A percentile compares a stretch with the other conserved stretches of the same genome.
Evolutionary conservation across 208 protist genomes (phyloP).

Genomic region (Wallacemonas sp.): DNA sequence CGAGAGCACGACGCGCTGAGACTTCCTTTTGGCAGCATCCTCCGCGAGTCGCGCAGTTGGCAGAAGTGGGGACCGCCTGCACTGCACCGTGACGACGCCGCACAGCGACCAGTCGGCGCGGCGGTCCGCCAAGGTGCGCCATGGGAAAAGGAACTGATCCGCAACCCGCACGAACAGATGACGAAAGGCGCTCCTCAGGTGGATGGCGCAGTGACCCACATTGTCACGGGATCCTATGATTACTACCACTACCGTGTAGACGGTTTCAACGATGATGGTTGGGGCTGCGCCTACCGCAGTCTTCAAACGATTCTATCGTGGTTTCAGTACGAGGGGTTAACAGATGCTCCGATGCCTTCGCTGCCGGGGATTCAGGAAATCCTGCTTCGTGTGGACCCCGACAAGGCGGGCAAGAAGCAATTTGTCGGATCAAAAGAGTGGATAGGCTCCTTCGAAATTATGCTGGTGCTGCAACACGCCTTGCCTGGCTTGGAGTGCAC

Average conservation of each 20-base stretch:
- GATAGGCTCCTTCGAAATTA: slow-evolving; percentile 95
- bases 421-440: slow-evolving; percentile 94
- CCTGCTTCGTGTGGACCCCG: slow-evolving; percentile 68
- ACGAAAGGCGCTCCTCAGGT: slow-evolving; percentile 19
- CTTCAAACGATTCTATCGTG: slow-evolving; percentile 87
- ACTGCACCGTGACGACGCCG: background rate
- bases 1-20: slow-evolving; percentile 51
- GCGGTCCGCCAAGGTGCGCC: slow-evolving; percentile 23
- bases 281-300: slow-evolving; percentile 96
- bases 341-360: slow-evolving; percentile 47
- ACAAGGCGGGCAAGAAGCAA: slow-evolving; percentile 66
- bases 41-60: slow-evolving; percentile 28
- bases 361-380: slow-evolving; percentile 85
- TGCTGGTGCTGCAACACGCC: slow-evolving; percentile 85
- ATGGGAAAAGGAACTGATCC: slow-evolving; percentile 63
- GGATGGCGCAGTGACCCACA: slow-evolving; percentile 28
- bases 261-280: slow-evolving; percentile 92
- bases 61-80: slow-evolving; percentile 25
- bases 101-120: background rate
- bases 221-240: slow-evolving; percentile 85
- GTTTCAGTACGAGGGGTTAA: slow-evolving; percentile 66
- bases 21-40: slow-evolving; percentile 37
- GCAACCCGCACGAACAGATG: slow-evolving; percentile 44
- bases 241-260: slow-evolving; percentile 96
- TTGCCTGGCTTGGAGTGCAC: slow-evolving; percentile 77